A percentile compares a stretch with the other conserved stretches of the same genome.
These are phyloP conservation scores for Cladophialophora exuberans DNA, from an alignment of 2,329 filamentous ascomycete species.

Conservation along the genomic window DNA sequence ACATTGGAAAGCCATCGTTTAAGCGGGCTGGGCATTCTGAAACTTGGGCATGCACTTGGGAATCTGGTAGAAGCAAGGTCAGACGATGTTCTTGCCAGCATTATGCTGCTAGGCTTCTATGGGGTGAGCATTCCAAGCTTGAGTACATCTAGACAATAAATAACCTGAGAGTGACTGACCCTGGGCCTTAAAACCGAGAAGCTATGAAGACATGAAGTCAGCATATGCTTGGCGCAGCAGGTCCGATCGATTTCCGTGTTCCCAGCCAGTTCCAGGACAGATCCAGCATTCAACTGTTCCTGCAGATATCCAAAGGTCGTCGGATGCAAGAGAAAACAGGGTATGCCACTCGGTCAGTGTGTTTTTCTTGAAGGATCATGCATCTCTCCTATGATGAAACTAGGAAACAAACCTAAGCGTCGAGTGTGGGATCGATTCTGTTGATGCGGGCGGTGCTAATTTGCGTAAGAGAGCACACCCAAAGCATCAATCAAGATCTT, in stretches of 20 bases:
- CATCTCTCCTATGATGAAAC: too few relatives aligned
- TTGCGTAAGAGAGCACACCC: too few relatives aligned
- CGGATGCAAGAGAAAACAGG: too few relatives aligned
- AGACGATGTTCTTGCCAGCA: not conserved
- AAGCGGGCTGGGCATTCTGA: conserved; percentile 3
- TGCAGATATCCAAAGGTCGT: too few relatives aligned
- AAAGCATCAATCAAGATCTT: too few relatives aligned
- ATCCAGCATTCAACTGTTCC: conserved; percentile 7
- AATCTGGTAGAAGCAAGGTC: not conserved
- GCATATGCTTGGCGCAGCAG: conserved; percentile 6
- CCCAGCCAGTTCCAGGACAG: not conserved
- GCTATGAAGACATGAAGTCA: conserved; percentile 1
- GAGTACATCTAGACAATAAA: not conserved
- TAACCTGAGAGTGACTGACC: not conserved
- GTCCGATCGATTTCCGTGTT: not conserved
- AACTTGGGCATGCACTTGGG: not conserved
- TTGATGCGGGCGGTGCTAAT: too few relatives aligned
- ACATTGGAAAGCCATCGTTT: conserved; percentile 1
- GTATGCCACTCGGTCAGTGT: too few relatives aligned
- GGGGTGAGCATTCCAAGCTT: not conserved
- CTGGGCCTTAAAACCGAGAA: not conserved
- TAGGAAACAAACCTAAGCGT: too few relatives aligned
- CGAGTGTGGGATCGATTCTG: too few relatives aligned
- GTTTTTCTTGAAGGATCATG: too few relatives aligned
- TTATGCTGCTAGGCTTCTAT: not conserved